Evolutionary conservation across 2,329 filamentous ascomycete species (phyloP).

Genomic region (Phyllosticta capitalensis): DNA sequence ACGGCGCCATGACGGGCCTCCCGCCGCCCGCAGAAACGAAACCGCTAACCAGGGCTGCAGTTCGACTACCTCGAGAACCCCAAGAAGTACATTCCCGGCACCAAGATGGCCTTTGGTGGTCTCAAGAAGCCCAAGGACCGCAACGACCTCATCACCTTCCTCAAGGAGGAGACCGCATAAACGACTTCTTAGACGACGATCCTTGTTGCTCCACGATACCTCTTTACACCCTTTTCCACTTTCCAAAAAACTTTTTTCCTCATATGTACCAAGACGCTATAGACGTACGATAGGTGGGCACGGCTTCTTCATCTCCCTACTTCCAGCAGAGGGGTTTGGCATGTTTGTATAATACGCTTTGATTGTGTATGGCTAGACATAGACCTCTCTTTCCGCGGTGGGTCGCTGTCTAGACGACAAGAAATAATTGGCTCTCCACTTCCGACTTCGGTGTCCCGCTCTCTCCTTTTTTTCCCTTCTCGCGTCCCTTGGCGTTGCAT

Average conservation of each 20-base stretch:
- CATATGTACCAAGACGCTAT: conserved; percentile 30
- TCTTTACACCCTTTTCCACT: conserved; percentile 9
- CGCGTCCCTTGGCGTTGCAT: not conserved
- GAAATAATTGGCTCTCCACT: conserved; percentile 10
- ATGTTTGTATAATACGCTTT: conserved; percentile 10
- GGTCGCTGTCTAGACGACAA: conserved; percentile 6
- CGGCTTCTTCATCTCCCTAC: not conserved
- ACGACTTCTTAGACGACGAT: conserved; percentile 21
- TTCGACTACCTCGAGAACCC: conserved; percentile 99
- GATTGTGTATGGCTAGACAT: conserved; percentile 9
- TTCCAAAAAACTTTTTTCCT: conserved; percentile 11
- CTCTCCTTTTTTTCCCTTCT: not conserved
- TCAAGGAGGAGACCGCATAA: conserved; percentile 62
- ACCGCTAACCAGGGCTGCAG: conserved; percentile 34
- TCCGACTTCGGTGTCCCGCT: conserved; percentile 4
- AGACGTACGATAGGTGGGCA: conserved; percentile 29
- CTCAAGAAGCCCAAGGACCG: conserved; percentile 99
- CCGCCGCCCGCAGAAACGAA: not conserved
- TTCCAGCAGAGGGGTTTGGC: not conserved
- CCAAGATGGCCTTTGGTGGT: conserved; percentile 99
- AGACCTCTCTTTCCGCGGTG: conserved; percentile 8
- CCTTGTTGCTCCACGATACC: conserved; percentile 20
- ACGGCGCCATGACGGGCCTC: not conserved
- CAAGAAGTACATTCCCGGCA: conserved; percentile 99
- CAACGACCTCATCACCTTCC: conserved; percentile 92